Conservation (phyloP, 1,284 basidiomycete species). For the Ustilago vetiveriae region DNA sequence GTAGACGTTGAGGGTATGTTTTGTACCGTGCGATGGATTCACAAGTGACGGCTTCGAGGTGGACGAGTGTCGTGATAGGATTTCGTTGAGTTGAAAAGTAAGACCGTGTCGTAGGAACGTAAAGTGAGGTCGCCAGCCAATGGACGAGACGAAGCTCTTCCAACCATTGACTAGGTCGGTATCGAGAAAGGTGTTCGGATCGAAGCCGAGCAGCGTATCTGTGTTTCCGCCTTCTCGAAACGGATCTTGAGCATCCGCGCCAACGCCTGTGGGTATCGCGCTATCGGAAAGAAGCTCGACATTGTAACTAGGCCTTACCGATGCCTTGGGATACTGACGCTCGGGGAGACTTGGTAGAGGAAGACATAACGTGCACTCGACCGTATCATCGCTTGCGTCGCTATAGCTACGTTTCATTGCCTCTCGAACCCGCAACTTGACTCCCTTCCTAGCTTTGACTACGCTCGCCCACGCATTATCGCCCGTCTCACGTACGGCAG, state of each 20-base stretch:
- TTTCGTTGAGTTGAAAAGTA: slow-evolving; percentile 18
- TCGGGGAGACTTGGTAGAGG: slow-evolving; percentile 35
- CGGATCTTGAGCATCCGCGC: neutral
- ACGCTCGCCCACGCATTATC: slow-evolving; percentile 49
- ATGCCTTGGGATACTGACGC: slow-evolving; percentile 36
- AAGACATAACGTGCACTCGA: slow-evolving; percentile 24
- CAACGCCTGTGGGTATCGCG: neutral
- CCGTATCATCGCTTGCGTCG: neutral
- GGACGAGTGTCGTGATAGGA: slow-evolving; percentile 10
- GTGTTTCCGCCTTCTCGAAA: neutral
- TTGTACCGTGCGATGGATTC: slow-evolving; percentile 24
- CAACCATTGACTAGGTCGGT: slow-evolving; percentile 32
- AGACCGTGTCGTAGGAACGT: slow-evolving; percentile 31
- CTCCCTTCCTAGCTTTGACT: slow-evolving; percentile 25
- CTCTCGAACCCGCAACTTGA: slow-evolving; percentile 32
- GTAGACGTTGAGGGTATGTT: slow-evolving; percentile 30
- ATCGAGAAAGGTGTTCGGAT: slow-evolving; percentile 15
- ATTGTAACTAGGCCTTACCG: slow-evolving; percentile 31
- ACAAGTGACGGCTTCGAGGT: slow-evolving; percentile 5
- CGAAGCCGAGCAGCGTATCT: slow-evolving; percentile 5
- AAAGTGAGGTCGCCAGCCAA: slow-evolving; percentile 42
- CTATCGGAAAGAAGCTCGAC: slow-evolving; percentile 29
- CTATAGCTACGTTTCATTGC: neutral
- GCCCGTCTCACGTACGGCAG: slow-evolving; percentile 38
- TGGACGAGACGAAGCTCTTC: slow-evolving; percentile 34